Conservation (phyloP, 495 filamentous ascomycete species). For the Lophiostoma macrostomum region DNA sequence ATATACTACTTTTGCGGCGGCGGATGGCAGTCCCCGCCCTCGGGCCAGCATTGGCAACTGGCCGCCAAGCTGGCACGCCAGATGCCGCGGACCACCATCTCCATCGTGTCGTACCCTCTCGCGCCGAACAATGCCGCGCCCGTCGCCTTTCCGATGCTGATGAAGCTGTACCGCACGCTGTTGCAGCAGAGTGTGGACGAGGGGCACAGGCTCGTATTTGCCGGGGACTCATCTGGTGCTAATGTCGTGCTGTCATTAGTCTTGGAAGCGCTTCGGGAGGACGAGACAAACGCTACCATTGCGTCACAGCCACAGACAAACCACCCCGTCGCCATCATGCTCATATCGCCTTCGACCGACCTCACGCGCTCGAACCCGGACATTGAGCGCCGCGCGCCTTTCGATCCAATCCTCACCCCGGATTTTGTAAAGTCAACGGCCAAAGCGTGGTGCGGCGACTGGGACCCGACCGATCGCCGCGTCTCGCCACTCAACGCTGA, state of each 20-base stretch:
- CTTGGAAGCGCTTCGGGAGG: slow-evolving; percentile 33
- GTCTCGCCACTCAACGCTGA: slow-evolving; percentile 41
- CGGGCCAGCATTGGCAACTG: slow-evolving; percentile 40
- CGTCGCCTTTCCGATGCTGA: slow-evolving; percentile 29
- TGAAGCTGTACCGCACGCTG: slow-evolving; percentile 30
- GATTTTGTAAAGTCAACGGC: slow-evolving; percentile 38
- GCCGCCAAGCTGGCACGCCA: slow-evolving; percentile 32
- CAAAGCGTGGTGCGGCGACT: slow-evolving; percentile 37
- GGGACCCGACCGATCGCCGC: slow-evolving; percentile 31
- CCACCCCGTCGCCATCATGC: slow-evolving; percentile 33
- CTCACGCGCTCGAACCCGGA: slow-evolving; percentile 41
- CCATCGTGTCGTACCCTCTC: slow-evolving; percentile 37
- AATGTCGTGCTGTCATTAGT: slow-evolving; percentile 39
- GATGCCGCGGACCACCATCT: slow-evolving; percentile 27
- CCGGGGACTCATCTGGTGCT: slow-evolving; percentile 39
- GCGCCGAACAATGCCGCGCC: slow-evolving; percentile 38
- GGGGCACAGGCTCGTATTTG: slow-evolving; percentile 32
- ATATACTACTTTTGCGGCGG: slow-evolving; percentile 45
- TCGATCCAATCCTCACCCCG: slow-evolving; percentile 42
- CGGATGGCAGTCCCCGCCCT: slow-evolving; percentile 39
- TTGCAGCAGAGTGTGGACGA: slow-evolving; percentile 23
- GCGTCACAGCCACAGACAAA: not conserved
- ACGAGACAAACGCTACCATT: not conserved
- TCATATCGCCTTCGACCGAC: slow-evolving; percentile 43
- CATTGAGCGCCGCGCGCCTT: slow-evolving; percentile 34